Evolutionary conservation across 2,329 filamentous ascomycete species (phyloP).

Genomic region (Diaporthe aspalathi): DNA sequence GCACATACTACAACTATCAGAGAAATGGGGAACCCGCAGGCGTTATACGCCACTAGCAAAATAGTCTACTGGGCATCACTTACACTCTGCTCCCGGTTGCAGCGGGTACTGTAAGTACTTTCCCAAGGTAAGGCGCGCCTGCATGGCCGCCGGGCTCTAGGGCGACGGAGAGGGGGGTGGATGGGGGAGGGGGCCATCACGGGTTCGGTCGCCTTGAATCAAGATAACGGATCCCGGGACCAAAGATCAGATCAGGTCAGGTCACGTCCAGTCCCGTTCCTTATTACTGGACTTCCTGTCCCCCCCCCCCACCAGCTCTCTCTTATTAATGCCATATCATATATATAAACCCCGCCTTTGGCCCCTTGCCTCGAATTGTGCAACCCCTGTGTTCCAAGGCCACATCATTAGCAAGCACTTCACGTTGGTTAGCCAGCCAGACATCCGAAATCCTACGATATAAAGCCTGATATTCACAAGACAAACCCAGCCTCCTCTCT

Average conservation of each 20-base stretch:
- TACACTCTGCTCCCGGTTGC: neutral
- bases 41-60: conserved; percentile 9
- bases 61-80: neutral
- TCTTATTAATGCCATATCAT: conserved; percentile 2
- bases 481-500: too few species aligned
- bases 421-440: neutral
- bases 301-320: neutral
- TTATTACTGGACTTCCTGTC: neutral
- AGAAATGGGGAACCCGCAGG: too few species aligned
- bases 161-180: conserved; percentile 2
- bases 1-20: too few species aligned
- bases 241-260: conserved; percentile 9
- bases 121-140: neutral
- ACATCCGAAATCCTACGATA: neutral
- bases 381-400: neutral
- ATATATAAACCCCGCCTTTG: conserved; percentile 33
- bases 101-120: conserved; percentile 19
- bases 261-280: neutral
- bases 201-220: conserved; percentile 13
- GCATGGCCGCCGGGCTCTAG: neutral
- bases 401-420: neutral
- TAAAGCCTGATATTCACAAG: neutral
- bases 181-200: conserved; percentile 7
- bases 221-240: conserved; percentile 30
- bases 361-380: neutral